phyloP scores from a whole-genome alignment of 164 flowering plant species.

The Sextonia rubra region DNA sequence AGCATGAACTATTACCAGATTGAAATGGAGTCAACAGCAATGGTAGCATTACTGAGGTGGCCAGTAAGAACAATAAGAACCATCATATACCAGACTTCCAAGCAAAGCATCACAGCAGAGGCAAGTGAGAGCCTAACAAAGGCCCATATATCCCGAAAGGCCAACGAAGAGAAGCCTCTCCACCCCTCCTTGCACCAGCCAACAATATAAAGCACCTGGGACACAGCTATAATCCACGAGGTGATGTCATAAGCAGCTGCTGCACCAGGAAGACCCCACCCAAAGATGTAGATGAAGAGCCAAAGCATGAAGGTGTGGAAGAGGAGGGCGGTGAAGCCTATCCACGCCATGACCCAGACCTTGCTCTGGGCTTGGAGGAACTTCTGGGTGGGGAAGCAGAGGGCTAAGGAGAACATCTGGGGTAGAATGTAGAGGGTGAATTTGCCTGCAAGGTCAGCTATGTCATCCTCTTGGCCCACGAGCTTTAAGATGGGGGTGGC shows the following conservation, averaged over 20 bases:
- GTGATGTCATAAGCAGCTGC: slow-evolving; percentile 63
- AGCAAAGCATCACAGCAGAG: slow-evolving; percentile 88
- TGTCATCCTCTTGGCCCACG: slow-evolving; percentile 57
- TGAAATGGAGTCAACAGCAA: slow-evolving; percentile 80
- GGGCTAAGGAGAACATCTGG: slow-evolving; percentile 76
- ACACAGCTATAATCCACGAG: slow-evolving; percentile 53
- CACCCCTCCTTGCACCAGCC: slow-evolving; percentile 77
- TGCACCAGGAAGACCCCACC: slow-evolving; percentile 69
- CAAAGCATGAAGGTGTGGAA: slow-evolving; percentile 39
- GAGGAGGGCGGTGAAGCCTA: slow-evolving; percentile 45
- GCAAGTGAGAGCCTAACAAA: slow-evolving; percentile 77
- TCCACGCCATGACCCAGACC: slow-evolving; percentile 55
- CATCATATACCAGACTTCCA: slow-evolving; percentile 86
- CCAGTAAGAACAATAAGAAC: slow-evolving; percentile 60
- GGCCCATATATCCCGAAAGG: slow-evolving; percentile 72
- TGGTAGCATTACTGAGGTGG: slow-evolving; percentile 53
- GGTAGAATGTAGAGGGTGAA: slow-evolving; percentile 67
- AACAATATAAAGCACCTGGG: slow-evolving; percentile 61
- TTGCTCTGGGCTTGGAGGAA: slow-evolving; percentile 87
- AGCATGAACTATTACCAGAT: slow-evolving; percentile 51
- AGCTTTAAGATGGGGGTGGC: slow-evolving; percentile 57
- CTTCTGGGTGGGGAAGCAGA: slow-evolving; percentile 76
- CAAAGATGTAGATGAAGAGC: slow-evolving; percentile 49
- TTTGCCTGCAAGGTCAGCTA: slow-evolving; percentile 62
- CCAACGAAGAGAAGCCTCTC: slow-evolving; percentile 74